Percentiles rank a stretch among this genome's conserved stretches.
These are phyloP conservation scores for Pueraria montana DNA, from an alignment of 306 rosid genomes.

Conservation along the genomic window DNA sequence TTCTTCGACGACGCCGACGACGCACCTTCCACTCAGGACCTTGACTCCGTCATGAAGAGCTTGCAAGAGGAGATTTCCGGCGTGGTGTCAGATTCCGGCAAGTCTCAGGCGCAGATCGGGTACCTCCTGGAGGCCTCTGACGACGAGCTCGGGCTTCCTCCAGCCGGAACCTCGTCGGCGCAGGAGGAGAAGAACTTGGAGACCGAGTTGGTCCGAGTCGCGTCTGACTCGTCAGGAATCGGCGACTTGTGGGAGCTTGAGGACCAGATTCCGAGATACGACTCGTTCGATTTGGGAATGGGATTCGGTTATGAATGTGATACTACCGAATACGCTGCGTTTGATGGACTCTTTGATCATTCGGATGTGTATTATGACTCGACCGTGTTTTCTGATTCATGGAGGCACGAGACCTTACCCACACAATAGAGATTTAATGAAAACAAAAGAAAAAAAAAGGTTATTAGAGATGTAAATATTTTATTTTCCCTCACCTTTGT, in stretches of 20 bases:
- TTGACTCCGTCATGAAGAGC: slow-evolving; percentile 80
- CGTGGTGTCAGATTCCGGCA: slow-evolving; percentile 66
- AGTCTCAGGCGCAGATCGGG: slow-evolving; percentile 78
- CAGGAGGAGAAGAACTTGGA: slow-evolving; percentile 45
- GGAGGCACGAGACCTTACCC: slow-evolving; percentile 79
- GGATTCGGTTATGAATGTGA: slow-evolving; percentile 32
- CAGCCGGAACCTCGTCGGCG: slow-evolving; percentile 49
- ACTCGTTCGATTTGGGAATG: slow-evolving; percentile 67
- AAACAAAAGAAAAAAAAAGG: not conserved
- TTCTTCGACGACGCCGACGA: slow-evolving; percentile 72
- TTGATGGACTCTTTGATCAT: slow-evolving; percentile 74
- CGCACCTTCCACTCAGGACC: slow-evolving; percentile 66
- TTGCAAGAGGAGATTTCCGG: slow-evolving; percentile 83
- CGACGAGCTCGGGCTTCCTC: slow-evolving; percentile 91
- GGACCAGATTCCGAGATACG: slow-evolving; percentile 68
- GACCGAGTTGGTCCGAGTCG: slow-evolving; percentile 57
- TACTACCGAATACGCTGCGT: slow-evolving; percentile 58
- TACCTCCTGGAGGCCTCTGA: slow-evolving; percentile 87
- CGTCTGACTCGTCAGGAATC: slow-evolving; percentile 71
- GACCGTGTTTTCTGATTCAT: slow-evolving; percentile 61
- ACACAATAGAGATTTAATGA: slow-evolving; percentile 56
- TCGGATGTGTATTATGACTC: slow-evolving; percentile 76
- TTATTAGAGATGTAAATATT: slow-evolving; percentile 32
- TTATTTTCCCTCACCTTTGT: not conserved
- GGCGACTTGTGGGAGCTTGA: slow-evolving; percentile 79